Percentiles rank a stretch among this genome's conserved stretches.
phyloP scores from a whole-genome alignment of 2,329 filamentous ascomycete species.

The Calonectria crousiana region DNA sequence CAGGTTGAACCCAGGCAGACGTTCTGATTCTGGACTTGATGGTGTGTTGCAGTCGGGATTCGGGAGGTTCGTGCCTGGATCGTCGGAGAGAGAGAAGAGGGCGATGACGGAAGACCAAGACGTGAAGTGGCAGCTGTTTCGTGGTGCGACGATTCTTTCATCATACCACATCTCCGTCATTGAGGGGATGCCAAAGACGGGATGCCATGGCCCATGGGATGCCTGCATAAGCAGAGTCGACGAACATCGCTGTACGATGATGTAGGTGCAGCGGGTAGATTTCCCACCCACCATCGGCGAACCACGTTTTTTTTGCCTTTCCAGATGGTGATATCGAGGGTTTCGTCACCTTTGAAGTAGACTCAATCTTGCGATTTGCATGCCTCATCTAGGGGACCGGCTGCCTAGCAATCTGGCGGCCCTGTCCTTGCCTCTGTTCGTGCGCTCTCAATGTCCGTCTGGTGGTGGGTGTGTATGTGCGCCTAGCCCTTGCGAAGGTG shows the following conservation, averaged over 20 bases:
- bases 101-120: not conserved
- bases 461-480: not conserved
- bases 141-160: slow-evolving; percentile 8
- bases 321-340: not conserved
- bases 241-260: slow-evolving; percentile 1
- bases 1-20: not conserved
- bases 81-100: not conserved
- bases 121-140: not conserved
- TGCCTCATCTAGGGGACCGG: slow-evolving; percentile 1
- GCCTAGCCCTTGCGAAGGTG: not conserved
- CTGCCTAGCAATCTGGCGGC: not conserved
- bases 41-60: slow-evolving; percentile 10
- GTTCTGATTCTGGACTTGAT: not conserved
- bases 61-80: slow-evolving; percentile 9
- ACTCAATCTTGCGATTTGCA: not conserved
- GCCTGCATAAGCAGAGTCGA: not conserved
- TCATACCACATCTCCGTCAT: not conserved
- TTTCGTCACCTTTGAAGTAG: not conserved
- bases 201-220: slow-evolving; percentile 8
- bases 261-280: slow-evolving; percentile 7
- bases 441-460: not conserved
- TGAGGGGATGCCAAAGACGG: slow-evolving; percentile 7
- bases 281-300: not conserved
- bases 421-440: not conserved
- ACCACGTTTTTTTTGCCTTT: not conserved